phyloP scores from a whole-genome alignment of 23 red algal genomes.

The Gracilaria gracilis region DNA sequence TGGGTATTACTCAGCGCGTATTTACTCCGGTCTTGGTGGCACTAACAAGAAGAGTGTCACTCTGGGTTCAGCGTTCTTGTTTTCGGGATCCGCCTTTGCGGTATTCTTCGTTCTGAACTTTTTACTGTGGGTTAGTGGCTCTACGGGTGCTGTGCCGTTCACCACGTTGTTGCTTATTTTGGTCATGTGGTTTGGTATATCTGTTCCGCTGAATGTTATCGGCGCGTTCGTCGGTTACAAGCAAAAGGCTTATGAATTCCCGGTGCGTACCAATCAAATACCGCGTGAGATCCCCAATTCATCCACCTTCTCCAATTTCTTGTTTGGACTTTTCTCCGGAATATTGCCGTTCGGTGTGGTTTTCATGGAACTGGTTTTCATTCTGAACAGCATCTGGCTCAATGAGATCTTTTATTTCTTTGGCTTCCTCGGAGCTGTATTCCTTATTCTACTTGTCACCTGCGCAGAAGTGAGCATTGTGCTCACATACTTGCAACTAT shows the following conservation, averaged over 20 bases:
- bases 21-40: slow-evolving; percentile 84
- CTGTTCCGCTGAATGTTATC: slow-evolving; percentile 87
- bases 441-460: slow-evolving; percentile 70
- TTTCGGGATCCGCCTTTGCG: slow-evolving; percentile 81
- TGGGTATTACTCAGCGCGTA: slow-evolving; percentile 82
- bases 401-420: slow-evolving; percentile 96
- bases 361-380: slow-evolving; percentile 94
- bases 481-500: slow-evolving; percentile 84
- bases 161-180: slow-evolving; percentile 82
- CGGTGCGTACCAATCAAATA: slow-evolving; percentile 93
- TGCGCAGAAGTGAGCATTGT: slow-evolving; percentile 87
- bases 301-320: slow-evolving; percentile 57
- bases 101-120: slow-evolving; percentile 90
- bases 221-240: slow-evolving; percentile 92
- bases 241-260: slow-evolving; percentile 75
- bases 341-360: slow-evolving; percentile 98
- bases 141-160: slow-evolving; percentile 89
- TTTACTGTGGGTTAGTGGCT: slow-evolving; percentile 81
- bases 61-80: slow-evolving; percentile 84
- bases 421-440: slow-evolving; percentile 81
- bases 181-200: slow-evolving; percentile 98
- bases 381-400: slow-evolving; percentile 85
- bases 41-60: slow-evolving; percentile 89
- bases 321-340: slow-evolving; percentile 73
- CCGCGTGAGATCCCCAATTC: slow-evolving; percentile 90